Base-by-base conservation (phyloP, 768 basidiomycete species). In the Macrolepiota dolichaula region DNA sequence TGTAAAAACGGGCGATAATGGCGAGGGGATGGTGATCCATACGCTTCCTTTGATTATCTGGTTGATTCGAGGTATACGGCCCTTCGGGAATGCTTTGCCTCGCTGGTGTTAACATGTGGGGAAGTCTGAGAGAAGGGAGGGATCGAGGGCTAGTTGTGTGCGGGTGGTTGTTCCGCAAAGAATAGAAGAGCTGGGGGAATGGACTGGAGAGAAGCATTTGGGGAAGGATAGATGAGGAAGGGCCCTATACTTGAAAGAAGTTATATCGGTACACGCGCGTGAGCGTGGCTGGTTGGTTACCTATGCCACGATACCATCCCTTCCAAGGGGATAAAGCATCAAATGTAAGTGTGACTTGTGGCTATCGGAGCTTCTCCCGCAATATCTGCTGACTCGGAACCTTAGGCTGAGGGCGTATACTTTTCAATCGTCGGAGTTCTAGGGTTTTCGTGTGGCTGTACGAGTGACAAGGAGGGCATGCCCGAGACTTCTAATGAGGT, bases 401-500 rank as follows among this genome's bases (percentile, higher is more conserved):
- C 29, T 22, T 10, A 32, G 13, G 6, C 1, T 49, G 17, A 19
- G 13, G 25, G 17, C n/a, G 32, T 27, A 35, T 52, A n/a, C 42
- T 44, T 44, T 44, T 10, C 42, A 44, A 44, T 44, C 19, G 32
- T 36, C 15, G 51, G 51, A 49, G 51, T 7, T 35, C 27, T 52
- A 52, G 51, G 13, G 44, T n/a, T 35, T 37, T 37, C 13, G 22
- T 37, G 57, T 59, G 49, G 57, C 50, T 59, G 57, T 51, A 52
- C 50, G 19, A 11, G 24, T 42, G 57, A 25, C 25, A 25, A 42
- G 50, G 55, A n/a, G 19, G 17, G 15, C 22, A n/a, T 32, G 13
- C 25, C 47, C 50, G 50, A 25, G 40, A 25, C 50, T 59, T 59
- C 57, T 59, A 59, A 59, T 52, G 38, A 59, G 57, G 24, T 52